Evolutionary conservation across 345 rosid species (phyloP).

Genomic region (Laguncularia racemosa): DNA sequence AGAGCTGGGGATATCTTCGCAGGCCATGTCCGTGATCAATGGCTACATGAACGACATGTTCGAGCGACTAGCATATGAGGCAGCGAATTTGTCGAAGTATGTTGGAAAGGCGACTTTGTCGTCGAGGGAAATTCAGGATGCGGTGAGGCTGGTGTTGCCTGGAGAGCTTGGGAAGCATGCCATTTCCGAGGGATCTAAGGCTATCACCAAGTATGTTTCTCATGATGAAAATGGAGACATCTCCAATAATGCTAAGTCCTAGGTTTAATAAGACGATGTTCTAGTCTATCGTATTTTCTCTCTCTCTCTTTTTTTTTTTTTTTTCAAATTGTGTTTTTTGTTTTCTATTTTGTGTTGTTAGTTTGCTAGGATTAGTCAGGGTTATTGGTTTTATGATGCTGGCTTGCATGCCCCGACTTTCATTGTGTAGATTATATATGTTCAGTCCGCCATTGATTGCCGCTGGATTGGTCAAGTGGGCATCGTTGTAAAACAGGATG

Average conservation of each 20-base stretch:
- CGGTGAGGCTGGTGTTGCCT: constrained; percentile 61
- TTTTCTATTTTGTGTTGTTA: no score
- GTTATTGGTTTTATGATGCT: no score
- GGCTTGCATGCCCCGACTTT: no score
- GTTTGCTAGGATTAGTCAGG: no score
- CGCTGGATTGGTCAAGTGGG: no score
- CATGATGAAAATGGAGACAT: neutral
- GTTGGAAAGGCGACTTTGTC: constrained; percentile 38
- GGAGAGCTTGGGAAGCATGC: constrained; percentile 79
- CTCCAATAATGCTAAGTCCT: neutral
- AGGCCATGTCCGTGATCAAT: constrained; percentile 64
- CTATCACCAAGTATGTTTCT: constrained; percentile 37
- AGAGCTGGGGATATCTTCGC: constrained; percentile 47
- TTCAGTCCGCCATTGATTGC: no score
- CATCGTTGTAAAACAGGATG: no score
- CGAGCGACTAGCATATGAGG: constrained; percentile 59
- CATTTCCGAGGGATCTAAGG: constrained; percentile 66
- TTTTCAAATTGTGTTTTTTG: no score
- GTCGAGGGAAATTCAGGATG: constrained; percentile 59
- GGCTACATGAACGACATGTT: constrained; percentile 67
- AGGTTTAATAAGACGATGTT: no score
- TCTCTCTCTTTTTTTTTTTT: no score
- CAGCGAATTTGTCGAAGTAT: constrained; percentile 37
- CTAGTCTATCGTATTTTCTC: no score
- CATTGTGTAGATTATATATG: no score